Base-by-base conservation (phyloP, 1,284 basidiomycete species). In the Apiotrichum gamsii region DNA sequence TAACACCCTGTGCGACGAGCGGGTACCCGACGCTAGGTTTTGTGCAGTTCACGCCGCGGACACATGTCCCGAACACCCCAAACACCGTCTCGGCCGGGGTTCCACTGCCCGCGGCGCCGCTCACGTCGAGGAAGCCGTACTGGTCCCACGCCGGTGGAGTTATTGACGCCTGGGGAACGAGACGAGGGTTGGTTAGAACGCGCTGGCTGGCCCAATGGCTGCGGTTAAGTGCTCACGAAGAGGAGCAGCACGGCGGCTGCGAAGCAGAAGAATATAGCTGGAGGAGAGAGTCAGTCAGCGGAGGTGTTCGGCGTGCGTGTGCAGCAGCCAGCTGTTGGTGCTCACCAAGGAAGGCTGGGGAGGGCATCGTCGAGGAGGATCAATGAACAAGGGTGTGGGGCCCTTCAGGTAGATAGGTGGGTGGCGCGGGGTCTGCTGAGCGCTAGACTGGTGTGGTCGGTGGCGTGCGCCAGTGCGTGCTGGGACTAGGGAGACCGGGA, bases 41-140 rank as follows among this genome's bases (percentile, higher is more conserved):
- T 8, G 61, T 56, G 47, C 53, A 74, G 54, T 9, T 67, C 61
- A 35, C 79, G n/a, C 82, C 84, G 15, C 82, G 83, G 67, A 67
- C 34, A 51, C 70, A 73, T n/a, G 76, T 81, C 3, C 87, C 87
- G 64, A 87, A 87, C 21, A 85, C 80, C 61, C 87, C 87, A 57
- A 82, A 89, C 57, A 77, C 77, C 15, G 77, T 71, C 28, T 60
- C 59, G 25, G 25, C 39, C 4, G 60, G 64, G 6, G 68, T 72
- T 5, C 66, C 61, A 4, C 71, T 73, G 2, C 50, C 39, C 4
- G 60, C 64, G 6, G 68, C 72, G 6, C 66, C 61, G 4, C 71
- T 73, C 19, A 80, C 79, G 46, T 79, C 70, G 29, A 89, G 77
- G 75, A 87, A 88, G 19, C 77, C 82, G 44, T 88, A 74, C 28